phyloP scores from a whole-genome alignment of 352 stramenopile species.

The Globisporangium acanthophoron region DNA sequence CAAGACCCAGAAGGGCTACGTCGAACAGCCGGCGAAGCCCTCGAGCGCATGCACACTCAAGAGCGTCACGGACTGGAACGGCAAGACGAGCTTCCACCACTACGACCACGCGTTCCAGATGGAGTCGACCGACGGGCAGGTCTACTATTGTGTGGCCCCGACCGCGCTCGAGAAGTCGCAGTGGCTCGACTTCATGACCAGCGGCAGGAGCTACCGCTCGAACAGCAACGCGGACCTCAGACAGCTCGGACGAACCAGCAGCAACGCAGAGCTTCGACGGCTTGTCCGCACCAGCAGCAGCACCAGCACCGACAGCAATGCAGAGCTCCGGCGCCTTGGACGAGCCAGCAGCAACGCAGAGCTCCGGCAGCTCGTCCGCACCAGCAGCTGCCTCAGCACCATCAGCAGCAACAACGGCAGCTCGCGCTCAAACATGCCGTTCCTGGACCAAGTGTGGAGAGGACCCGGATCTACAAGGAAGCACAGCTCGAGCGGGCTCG shows the following conservation, averaged over 20 bases:
- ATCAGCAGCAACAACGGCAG: neutral
- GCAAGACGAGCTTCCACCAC: conserved; percentile 66
- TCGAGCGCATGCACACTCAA: conserved; percentile 57
- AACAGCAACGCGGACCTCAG: neutral
- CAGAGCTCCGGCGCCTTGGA: neutral
- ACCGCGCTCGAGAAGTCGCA: conserved; percentile 38
- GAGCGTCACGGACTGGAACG: conserved; percentile 71
- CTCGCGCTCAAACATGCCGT: neutral
- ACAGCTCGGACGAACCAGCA: conserved; percentile 1
- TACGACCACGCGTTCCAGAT: conserved; percentile 72
- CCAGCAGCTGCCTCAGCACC: neutral
- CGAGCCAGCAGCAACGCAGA: neutral
- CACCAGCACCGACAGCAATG: neutral
- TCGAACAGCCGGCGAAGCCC: conserved; percentile 38
- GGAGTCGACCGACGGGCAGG: conserved; percentile 63
- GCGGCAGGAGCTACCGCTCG: conserved; percentile 11
- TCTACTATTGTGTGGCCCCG: conserved; percentile 68
- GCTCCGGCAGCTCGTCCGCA: neutral
- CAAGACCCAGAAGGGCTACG: conserved; percentile 42
- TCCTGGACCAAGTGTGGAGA: neutral
- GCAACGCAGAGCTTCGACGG: neutral
- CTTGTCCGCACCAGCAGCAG: neutral
- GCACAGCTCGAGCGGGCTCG: neutral
- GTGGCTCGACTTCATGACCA: conserved; percentile 64
- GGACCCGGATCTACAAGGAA: neutral